Conservation (phyloP, 805 yeast genomes). For the Scheffersomyces amazonensis region DNA sequence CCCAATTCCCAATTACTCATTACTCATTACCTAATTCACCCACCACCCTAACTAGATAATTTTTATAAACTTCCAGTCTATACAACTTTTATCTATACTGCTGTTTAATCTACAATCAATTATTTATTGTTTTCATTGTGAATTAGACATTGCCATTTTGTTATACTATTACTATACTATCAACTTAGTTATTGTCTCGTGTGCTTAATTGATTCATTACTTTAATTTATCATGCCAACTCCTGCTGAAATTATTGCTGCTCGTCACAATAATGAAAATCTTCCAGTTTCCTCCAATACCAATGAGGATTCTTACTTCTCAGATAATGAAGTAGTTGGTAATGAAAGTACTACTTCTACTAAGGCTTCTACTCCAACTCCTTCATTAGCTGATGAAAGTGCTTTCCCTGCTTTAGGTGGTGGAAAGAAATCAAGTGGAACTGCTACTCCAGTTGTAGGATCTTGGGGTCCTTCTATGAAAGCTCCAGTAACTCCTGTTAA, state of each 20-base stretch:
- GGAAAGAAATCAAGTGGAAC: conserved; percentile 20
- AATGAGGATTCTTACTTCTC: conserved; percentile 4
- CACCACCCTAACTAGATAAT: too few species aligned
- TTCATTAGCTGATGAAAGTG: conserved; percentile 49
- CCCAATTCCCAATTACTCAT: too few species aligned
- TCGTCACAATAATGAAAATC: conserved; percentile 21
- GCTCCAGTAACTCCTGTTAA: conserved; percentile 16
- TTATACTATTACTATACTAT: not conserved
- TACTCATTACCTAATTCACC: too few species aligned
- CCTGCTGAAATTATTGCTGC: conserved; percentile 51
- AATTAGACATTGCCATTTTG: not conserved
- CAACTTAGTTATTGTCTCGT: not conserved
- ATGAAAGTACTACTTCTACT: conserved; percentile 11
- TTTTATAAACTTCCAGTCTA: too few species aligned
- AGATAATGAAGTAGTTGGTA: conserved; percentile 6
- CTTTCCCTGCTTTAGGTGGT: conserved; percentile 68
- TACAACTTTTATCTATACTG: too few species aligned
- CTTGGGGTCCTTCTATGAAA: conserved; percentile 39
- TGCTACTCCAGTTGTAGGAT: conserved; percentile 24
- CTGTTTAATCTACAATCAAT: too few species aligned
- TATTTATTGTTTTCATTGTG: too few species aligned
- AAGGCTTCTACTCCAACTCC: conserved; percentile 10
- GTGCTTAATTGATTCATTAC: not conserved
- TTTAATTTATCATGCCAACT: conserved; percentile 32
- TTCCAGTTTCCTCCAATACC: not conserved